Conservation (phyloP, 2,329 filamentous ascomycete genomes). For the Trichoderma atrobrunneum region DNA sequence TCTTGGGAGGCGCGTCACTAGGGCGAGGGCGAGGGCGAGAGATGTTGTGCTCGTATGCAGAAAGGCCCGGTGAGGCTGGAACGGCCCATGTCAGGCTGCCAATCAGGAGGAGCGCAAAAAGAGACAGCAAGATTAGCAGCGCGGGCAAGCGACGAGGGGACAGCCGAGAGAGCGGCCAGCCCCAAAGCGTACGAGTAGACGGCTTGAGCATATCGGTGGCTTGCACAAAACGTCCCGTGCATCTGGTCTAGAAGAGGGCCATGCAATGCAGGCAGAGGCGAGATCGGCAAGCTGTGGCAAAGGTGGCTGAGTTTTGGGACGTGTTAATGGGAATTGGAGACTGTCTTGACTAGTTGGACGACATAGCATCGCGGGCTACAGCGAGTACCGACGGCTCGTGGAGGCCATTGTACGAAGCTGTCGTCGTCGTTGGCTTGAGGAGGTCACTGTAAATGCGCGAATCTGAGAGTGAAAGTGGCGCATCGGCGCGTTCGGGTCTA, state of each 20-base stretch:
- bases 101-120: slow-evolving; percentile 55
- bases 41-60: slow-evolving; percentile 49
- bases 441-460: neutral
- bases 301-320: neutral
- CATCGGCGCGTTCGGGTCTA: neutral
- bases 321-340: neutral
- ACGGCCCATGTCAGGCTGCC: slow-evolving; percentile 49
- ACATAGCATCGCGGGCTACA: neutral
- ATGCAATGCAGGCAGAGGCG: neutral
- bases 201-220: slow-evolving; percentile 30
- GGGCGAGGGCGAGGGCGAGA: slow-evolving; percentile 47
- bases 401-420: neutral
- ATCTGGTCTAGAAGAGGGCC: neutral
- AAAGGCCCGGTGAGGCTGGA: slow-evolving; percentile 48
- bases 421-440: neutral
- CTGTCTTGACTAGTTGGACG: too few species aligned
- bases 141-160: slow-evolving; percentile 52
- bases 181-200: slow-evolving; percentile 36
- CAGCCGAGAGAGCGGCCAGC: slow-evolving; percentile 49
- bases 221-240: neutral
- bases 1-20: slow-evolving; percentile 43
- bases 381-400: neutral
- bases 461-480: neutral
- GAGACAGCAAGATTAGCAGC: slow-evolving; percentile 48
- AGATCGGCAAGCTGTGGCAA: neutral